phyloP scores from a whole-genome alignment of 73 alveolate species.

The Urostyla sp. region DNA sequence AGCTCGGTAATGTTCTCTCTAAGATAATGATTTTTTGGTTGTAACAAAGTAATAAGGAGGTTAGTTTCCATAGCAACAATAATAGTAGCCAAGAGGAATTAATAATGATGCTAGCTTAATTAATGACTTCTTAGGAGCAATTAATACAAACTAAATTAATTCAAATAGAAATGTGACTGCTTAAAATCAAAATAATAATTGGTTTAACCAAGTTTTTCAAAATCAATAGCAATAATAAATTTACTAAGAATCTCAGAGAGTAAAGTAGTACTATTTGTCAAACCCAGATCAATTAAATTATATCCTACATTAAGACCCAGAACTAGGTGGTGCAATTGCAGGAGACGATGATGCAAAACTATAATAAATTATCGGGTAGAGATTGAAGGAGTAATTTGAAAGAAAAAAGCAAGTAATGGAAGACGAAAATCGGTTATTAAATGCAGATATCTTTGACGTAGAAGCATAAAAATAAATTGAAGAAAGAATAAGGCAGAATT shows the following conservation, averaged over 20 bases:
- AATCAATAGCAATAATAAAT: neutral
- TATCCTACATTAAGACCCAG: slow-evolving; percentile 62
- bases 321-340: slow-evolving; percentile 35
- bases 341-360: slow-evolving; percentile 34
- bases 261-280: slow-evolving; percentile 6
- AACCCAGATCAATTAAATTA: slow-evolving; percentile 24
- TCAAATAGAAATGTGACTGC: neutral
- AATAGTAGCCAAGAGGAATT: neutral
- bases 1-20: slow-evolving; percentile 37
- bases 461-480: slow-evolving; percentile 88
- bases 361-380: neutral
- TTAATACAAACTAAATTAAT: neutral
- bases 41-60: neutral
- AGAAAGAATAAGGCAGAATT: slow-evolving; percentile 77
- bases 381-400: slow-evolving; percentile 2
- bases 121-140: neutral
- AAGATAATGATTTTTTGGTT: slow-evolving; percentile 40
- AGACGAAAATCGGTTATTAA: slow-evolving; percentile 52
- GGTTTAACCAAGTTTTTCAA: neutral
- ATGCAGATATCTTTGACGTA: slow-evolving; percentile 78
- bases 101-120: slow-evolving; percentile 36
- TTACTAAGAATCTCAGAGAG: neutral
- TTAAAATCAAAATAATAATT: neutral
- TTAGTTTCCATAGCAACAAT: neutral
- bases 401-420: slow-evolving; percentile 40